Evolutionary conservation across 1,284 basidiomycete species (phyloP).

Genomic region (Irpex lacteus): DNA sequence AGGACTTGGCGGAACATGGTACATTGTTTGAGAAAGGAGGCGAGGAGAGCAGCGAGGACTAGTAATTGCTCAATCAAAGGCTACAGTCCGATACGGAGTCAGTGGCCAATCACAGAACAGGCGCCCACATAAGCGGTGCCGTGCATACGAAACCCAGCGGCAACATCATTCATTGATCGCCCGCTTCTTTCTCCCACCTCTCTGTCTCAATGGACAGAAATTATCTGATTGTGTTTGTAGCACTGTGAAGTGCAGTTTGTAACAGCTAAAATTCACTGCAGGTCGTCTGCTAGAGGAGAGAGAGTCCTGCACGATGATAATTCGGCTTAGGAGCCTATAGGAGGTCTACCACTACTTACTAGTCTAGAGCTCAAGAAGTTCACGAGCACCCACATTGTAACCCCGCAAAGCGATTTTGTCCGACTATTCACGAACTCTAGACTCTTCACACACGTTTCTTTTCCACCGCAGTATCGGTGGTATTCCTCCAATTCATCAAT

Average conservation of each 20-base stretch:
- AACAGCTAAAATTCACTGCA: neutral
- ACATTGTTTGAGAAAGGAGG: conserved; percentile 18
- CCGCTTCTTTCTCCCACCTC: too few species aligned
- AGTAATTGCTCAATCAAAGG: neutral
- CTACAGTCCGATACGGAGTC: neutral
- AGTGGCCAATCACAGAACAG: neutral
- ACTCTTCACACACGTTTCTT: neutral
- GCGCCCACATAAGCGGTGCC: neutral
- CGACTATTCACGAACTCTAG: neutral
- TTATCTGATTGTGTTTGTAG: too few species aligned
- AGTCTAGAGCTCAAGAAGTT: neutral
- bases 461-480: too few species aligned
- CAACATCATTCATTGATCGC: neutral
- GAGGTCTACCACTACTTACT: neutral
- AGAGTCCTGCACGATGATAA: neutral
- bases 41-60: neutral
- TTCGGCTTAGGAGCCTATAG: neutral
- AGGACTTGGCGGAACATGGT: conserved; percentile 23
- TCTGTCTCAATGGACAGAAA: too few species aligned
- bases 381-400: neutral
- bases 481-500: too few species aligned
- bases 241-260: neutral
- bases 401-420: neutral
- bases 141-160: neutral
- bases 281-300: neutral